Evolutionary conservation across 2,329 filamentous ascomycete genomes (phyloP), one percentile per base, ranked within the genome.

Genomic region (Claviceps sp.): DNA sequence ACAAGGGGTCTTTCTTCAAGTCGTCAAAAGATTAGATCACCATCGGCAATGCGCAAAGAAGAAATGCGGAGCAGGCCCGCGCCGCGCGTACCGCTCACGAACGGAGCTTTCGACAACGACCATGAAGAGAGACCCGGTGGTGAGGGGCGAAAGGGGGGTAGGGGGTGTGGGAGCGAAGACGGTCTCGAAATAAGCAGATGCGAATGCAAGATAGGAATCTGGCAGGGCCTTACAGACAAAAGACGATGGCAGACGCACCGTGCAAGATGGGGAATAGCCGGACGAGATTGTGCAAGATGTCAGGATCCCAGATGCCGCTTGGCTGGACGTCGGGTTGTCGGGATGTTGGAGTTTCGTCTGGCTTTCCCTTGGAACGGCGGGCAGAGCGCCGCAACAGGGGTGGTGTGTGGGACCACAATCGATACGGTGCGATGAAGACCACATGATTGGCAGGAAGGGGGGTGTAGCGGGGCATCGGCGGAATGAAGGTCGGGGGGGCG

Each of bases 31-130:
- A n/a, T 11, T 43, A 45, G 50, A 57, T 54, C 52, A 55, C 59
- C 56, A 56, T 34, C 48, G 19, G 50, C 16, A 46, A 34, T 41
- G 26, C 19, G 48, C 48, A 44, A 24, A 42, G 41, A 38, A 24
- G 47, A 45, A 38, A 42, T 48, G 34, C 49, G 49, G 52, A 43
- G 43, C 47, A 54, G 58, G 60, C 10, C 30, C 30, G 30, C 30
- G 10, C 64, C 62, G 62, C 62, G 63, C 58, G 61, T 66, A 57
- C 60, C 64, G 63, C 63, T 59, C 50, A 54, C 57, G 60, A 60
- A 56, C 17, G 47, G 40, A 46, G 52, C 41, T 52, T 52, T 49
- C 52, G 53, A 39, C 39, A 47, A 37, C 10, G 40, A 13, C 37
- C 30, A 45, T 50, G 10, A 44, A 54, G 10, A 41, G 30, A 17